phyloP scores from a whole-genome alignment of 2,329 filamentous ascomycete genomes.

The Aspergillus ibericus region DNA sequence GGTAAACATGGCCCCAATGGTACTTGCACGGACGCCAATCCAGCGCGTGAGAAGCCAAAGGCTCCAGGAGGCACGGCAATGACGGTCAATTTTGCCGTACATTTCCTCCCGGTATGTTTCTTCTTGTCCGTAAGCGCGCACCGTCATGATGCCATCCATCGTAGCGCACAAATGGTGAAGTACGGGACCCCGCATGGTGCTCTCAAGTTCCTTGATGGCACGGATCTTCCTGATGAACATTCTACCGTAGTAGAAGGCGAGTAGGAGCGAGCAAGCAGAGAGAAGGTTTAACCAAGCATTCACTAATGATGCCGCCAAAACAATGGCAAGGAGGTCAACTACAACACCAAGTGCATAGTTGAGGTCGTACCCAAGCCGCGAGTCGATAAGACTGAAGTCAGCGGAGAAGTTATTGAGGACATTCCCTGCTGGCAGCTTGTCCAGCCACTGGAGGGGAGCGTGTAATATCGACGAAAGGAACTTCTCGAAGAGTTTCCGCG shows the following conservation, averaged over 20 bases:
- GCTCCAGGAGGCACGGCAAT: slow-evolving; percentile 1
- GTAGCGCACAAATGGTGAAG: slow-evolving; percentile 2
- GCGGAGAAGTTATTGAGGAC: slow-evolving; percentile 2
- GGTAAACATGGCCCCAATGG: slow-evolving; percentile 3
- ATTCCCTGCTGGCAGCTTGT: neutral
- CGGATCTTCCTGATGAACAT: slow-evolving; percentile 3
- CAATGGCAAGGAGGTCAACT: neutral
- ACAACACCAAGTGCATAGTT: slow-evolving; percentile 1
- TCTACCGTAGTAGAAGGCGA: neutral
- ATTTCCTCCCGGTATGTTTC: neutral
- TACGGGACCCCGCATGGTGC: neutral
- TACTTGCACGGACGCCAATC: neutral
- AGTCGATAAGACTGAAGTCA: slow-evolving; percentile 3
- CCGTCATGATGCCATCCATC: slow-evolving; percentile 1
- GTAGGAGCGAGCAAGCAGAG: neutral
- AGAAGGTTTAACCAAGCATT: slow-evolving; percentile 1
- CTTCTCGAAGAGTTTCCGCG: neutral
- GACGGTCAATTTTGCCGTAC: neutral
- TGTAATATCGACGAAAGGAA: slow-evolving; percentile 1
- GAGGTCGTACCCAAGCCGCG: slow-evolving; percentile 1
- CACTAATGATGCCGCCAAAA: neutral
- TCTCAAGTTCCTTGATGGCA: slow-evolving; percentile 1
- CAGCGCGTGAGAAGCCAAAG: slow-evolving; percentile 3
- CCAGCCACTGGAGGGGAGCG: slow-evolving; percentile 1
- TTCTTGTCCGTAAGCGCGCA: neutral